Base-by-base conservation (phyloP, 176 grass and related monocot genomes). In the Phoenix dactylifera region DNA sequence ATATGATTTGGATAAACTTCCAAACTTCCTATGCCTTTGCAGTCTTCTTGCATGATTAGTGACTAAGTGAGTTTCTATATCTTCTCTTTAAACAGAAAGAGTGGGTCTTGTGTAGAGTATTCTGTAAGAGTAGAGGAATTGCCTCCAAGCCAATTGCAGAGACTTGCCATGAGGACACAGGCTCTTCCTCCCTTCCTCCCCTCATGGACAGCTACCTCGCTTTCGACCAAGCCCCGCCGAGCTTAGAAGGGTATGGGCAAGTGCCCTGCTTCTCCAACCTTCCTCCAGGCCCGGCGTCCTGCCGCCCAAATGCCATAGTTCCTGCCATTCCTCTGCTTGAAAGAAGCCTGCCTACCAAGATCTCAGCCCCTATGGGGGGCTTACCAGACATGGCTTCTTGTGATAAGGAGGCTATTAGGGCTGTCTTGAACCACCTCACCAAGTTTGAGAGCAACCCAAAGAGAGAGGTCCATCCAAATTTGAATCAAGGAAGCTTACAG, bases 51-150 rank as follows among this genome's bases (percentile, higher is more conserved):
- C 7, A 44, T 44, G 10, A 44, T 44, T 44, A 9, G 6, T 44
- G 35, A 44, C 35, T 12, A 12, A 35, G 10, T 44, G 35, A 32
- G 5, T n/a, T 16, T 18, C 25, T 18, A n/a, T 29, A n/a, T n/a
- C 17, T 64, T 3, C 26, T 22, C 32, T 58, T 26, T n/a, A 50
- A 69, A 55, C 72, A 82, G 79, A 72, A 71, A 64, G 79, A 82
- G 48, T 82, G 79, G 79, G 79, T 82, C 6, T 68, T 82, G 50
- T 82, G 79, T 48, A 71, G 60, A 62, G 72, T 82, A 18, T 59
- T 75, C 66, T 48, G 59, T 44, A 82, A 82, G 53, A 71, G 54
- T 23, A 75, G 66, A 65, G 53, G 16, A 22, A 35, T 24, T 0
- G 56, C 53, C 7, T 3, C 66, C 7, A 60, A 55, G 63, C 39